These are phyloP conservation scores for Immersiella caudata DNA, from an alignment of 495 filamentous ascomycete genomes.

Conservation along the genomic window DNA sequence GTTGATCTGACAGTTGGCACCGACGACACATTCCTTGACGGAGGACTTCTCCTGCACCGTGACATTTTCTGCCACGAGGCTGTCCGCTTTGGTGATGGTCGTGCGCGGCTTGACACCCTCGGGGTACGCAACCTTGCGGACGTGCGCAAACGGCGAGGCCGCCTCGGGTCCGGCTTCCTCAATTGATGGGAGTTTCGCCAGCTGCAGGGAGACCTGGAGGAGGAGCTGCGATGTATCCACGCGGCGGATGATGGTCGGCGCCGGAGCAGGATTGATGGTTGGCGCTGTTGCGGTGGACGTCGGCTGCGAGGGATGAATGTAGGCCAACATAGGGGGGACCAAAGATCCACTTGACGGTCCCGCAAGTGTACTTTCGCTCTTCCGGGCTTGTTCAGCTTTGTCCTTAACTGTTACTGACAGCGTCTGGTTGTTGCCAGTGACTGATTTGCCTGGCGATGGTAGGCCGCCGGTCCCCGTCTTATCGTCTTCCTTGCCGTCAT, in stretches of 20 bases:
- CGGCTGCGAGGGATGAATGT: slow-evolving; percentile 61
- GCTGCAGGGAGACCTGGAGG: slow-evolving; percentile 75
- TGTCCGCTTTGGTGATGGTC: slow-evolving; percentile 75
- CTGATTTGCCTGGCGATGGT: slow-evolving; percentile 17
- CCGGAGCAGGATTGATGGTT: slow-evolving; percentile 20
- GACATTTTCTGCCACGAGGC: slow-evolving; percentile 80
- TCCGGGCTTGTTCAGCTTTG: slow-evolving; percentile 35
- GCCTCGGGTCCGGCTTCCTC: slow-evolving; percentile 61
- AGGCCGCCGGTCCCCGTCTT: slow-evolving; percentile 9
- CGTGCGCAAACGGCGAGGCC: slow-evolving; percentile 71
- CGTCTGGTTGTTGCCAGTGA: neutral
- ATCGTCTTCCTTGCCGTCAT: slow-evolving; percentile 35
- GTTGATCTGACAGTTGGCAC: slow-evolving; percentile 80
- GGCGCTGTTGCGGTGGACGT: slow-evolving; percentile 18
- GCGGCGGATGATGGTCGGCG: slow-evolving; percentile 69
- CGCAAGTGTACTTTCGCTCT: slow-evolving; percentile 33
- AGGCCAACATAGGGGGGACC: slow-evolving; percentile 75
- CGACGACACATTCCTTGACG: slow-evolving; percentile 89
- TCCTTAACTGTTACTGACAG: slow-evolving; percentile 30
- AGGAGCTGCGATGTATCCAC: slow-evolving; percentile 85
- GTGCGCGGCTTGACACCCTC: slow-evolving; percentile 73
- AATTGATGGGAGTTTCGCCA: slow-evolving; percentile 73
- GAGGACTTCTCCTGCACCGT: slow-evolving; percentile 78
- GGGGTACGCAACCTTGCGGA: slow-evolving; percentile 77
- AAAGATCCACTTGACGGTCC: slow-evolving; percentile 44